These are phyloP conservation scores for Sideroxylon spinosum DNA, from an alignment of 179 eudicot species.

Conservation along the genomic window DNA sequence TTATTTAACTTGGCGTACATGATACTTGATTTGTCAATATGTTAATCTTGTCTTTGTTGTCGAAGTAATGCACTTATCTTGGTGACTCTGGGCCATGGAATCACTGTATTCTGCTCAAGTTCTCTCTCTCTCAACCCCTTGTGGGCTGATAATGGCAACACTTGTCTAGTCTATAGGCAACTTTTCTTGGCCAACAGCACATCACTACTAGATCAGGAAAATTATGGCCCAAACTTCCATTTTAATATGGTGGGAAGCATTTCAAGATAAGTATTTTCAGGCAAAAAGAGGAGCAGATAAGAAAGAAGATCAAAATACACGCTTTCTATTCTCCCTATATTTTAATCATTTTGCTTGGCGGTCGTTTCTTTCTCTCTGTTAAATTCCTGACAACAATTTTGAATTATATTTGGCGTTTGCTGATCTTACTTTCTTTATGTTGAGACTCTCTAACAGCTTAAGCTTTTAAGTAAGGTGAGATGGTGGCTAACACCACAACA, in stretches of 20 bases:
- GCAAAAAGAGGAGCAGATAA: neutral
- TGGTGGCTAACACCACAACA: too few relatives aligned
- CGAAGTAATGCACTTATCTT: neutral
- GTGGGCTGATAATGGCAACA: neutral
- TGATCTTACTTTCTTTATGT: neutral
- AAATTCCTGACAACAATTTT: neutral
- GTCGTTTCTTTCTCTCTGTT: constrained; percentile 7
- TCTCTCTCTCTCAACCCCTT: constrained; percentile 3
- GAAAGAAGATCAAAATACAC: neutral
- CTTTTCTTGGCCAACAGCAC: constrained; percentile 5
- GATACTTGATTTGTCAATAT: neutral
- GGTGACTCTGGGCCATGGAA: constrained; percentile 11
- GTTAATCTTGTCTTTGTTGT: neutral
- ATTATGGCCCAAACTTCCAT: neutral
- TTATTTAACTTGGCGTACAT: neutral
- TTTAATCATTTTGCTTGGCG: neutral
- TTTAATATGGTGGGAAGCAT: neutral
- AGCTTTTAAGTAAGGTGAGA: too few relatives aligned
- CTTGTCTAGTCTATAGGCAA: neutral
- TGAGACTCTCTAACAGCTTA: too few relatives aligned
- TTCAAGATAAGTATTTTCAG: neutral
- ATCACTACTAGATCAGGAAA: neutral
- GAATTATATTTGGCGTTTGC: neutral
- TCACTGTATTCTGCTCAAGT: neutral
- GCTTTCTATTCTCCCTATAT: neutral